These are phyloP conservation scores for Fistulifera pelliculosa DNA, from an alignment of 108 stramenopile species.

Conservation along the genomic window DNA sequence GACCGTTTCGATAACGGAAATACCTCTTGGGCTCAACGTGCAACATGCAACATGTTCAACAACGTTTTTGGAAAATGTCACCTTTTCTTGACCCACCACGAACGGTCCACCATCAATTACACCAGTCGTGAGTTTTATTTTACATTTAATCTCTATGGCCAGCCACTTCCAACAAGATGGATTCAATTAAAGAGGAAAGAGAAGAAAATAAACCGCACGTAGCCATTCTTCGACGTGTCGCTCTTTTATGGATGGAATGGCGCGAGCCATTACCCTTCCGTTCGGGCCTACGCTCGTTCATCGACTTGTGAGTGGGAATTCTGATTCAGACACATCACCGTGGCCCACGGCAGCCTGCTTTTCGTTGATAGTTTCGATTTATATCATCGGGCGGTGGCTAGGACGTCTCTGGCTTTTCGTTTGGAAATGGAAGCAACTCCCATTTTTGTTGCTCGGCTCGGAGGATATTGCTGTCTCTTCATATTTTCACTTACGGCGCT, in stretches of 20 bases:
- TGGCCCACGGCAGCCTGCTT: conserved; percentile 9
- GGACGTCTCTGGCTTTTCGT: conserved; percentile 1
- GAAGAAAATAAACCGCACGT: too few relatives aligned
- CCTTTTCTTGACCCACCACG: too few relatives aligned
- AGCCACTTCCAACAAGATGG: too few relatives aligned
- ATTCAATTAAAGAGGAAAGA: too few relatives aligned
- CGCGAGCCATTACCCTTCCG: conserved; percentile 15
- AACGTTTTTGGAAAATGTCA: too few relatives aligned
- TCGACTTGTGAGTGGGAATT: conserved; percentile 11
- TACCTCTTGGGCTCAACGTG: too few relatives aligned
- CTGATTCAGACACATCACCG: neutral
- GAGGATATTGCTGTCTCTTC: conserved; percentile 12
- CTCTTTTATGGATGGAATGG: conserved; percentile 28
- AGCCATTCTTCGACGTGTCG: conserved; percentile 2
- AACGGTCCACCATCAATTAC: too few relatives aligned
- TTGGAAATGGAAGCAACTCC: conserved; percentile 5
- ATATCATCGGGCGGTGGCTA: conserved; percentile 10
- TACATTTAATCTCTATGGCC: too few relatives aligned
- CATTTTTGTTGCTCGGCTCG: conserved; percentile 14
- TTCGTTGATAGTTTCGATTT: conserved; percentile 11
- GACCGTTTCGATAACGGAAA: too few relatives aligned
- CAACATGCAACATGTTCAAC: too few relatives aligned
- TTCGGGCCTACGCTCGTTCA: conserved; percentile 26
- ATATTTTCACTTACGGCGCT: conserved; percentile 26
- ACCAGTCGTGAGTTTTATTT: too few relatives aligned